phyloP scores from a whole-genome alignment of 2,329 filamentous ascomycete genomes.

The Alternaria sp. region DNA sequence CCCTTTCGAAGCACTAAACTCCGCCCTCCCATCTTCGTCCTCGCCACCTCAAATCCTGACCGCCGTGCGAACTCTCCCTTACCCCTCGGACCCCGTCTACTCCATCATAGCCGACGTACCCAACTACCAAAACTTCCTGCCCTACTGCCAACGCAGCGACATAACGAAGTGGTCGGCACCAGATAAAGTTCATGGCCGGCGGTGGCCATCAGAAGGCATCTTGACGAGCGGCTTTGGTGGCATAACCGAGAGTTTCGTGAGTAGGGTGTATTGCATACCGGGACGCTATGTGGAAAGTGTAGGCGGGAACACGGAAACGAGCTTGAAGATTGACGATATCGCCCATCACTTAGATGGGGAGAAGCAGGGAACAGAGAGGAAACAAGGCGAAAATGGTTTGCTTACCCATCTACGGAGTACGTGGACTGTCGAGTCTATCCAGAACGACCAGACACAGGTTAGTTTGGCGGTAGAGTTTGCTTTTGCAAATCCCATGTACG shows the following conservation, averaged over 20 bases:
- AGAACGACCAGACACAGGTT: conserved; percentile 72
- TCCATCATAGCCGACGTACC: conserved; percentile 87
- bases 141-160: conserved; percentile 81
- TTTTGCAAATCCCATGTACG: conserved; percentile 90
- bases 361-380: conserved; percentile 3
- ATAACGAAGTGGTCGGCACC: conserved; percentile 78
- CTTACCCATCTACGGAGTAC: conserved; percentile 75
- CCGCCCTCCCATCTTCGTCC: conserved; percentile 35
- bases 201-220: conserved; percentile 78
- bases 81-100: conserved; percentile 77
- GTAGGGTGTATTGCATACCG: conserved; percentile 79
- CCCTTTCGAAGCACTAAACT: conserved; percentile 55
- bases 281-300: conserved; percentile 79
- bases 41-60: conserved; percentile 70
- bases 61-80: conserved; percentile 79
- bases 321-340: conserved; percentile 53
- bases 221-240: conserved; percentile 86
- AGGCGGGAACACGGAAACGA: conserved; percentile 65
- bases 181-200: conserved; percentile 57
- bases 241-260: conserved; percentile 85
- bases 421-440: conserved; percentile 68
- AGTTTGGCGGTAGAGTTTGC: conserved; percentile 79
- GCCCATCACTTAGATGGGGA: conserved; percentile 53
- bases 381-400: conserved; percentile 49
- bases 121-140: conserved; percentile 83